Percentiles rank a stretch among this genome's conserved stretches.
Conservation (phyloP, 257 asterid species). For the Scutellaria galericulata region DNA sequence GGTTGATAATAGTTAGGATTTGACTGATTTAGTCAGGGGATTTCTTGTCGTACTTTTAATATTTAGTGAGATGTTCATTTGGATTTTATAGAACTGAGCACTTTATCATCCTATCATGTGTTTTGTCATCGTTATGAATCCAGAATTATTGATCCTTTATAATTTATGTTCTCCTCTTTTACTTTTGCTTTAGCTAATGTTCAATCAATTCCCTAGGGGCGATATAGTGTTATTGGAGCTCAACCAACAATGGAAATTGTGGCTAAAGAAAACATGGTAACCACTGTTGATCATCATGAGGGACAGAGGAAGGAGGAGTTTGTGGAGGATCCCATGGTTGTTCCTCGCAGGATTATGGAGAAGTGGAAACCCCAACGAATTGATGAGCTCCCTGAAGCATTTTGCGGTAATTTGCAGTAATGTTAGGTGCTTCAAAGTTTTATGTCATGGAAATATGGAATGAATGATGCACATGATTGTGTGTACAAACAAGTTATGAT, state of each 20-base stretch:
- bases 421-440: neutral
- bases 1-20: neutral
- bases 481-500: conserved; percentile 1
- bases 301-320: conserved; percentile 62
- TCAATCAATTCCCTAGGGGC: conserved; percentile 63
- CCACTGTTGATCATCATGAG: conserved; percentile 74
- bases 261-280: conserved; percentile 85
- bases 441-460: conserved; percentile 1
- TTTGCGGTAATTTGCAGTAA: conserved; percentile 70
- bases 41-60: neutral
- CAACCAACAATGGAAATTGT: conserved; percentile 96
- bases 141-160: conserved; percentile 9
- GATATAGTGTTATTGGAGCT: conserved; percentile 93
- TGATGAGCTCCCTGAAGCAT: conserved; percentile 93
- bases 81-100: neutral
- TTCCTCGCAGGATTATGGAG: conserved; percentile 89
- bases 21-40: conserved; percentile 4
- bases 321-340: conserved; percentile 88
- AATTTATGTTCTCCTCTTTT: conserved; percentile 15
- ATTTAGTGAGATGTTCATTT: neutral
- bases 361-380: conserved; percentile 86
- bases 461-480: conserved; percentile 19
- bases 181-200: conserved; percentile 37
- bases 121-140: conserved; percentile 2
- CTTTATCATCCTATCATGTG: neutral